Base-by-base conservation (phyloP, 2,329 filamentous ascomycete species). In the Paracoccidioides lutzii region DNA sequence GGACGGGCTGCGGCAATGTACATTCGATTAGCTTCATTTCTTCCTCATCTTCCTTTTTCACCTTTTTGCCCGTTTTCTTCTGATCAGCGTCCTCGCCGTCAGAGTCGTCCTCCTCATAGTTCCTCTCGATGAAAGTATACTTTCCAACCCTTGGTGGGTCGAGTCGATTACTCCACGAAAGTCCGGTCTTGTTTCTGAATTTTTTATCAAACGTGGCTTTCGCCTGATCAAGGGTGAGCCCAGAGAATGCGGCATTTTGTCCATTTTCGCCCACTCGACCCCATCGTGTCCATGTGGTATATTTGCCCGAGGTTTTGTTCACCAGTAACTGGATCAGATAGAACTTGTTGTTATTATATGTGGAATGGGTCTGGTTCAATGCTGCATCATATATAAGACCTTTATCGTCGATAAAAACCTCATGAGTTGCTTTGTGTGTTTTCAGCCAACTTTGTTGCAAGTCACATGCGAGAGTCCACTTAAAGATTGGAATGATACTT, bases 41-140 rank as follows among this genome's bases (percentile, higher is more conserved):
- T 6, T 69, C 63, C 7, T 64, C 60, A 8, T 67, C 66, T 41
- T 72, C 71, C 2, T 63, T 63, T 10, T 59, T 63, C 9, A 60
- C 57, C 3, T 58, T 58, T 10, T 63, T 65, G 5, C 58, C 58
- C 44, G 68, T 65, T 7, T 63, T 64, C 10, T 60, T 57, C 5
- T 63, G 60, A 8, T 64, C 59, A n/a, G 50, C 64, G 15, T 70
- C 71, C 2, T 69, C 72, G 1, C 76, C 69, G 15, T 71, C 77
- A 0, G 79, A 76, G 6, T 70, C 66, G 12, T 81, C 78, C 51
- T 85, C 81, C 51, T 85, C 81, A 65, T 94, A 95, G 65, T 80
- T 86, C 44, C 80, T 80, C 71, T 94, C 88, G 9, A 95, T 78
- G 66, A 89, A 95, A 2, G 85, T 84, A 64, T 95, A 95, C 38